phyloP scores from a whole-genome alignment of 2,329 filamentous ascomycete species.

The Metarhizium brunneum region DNA sequence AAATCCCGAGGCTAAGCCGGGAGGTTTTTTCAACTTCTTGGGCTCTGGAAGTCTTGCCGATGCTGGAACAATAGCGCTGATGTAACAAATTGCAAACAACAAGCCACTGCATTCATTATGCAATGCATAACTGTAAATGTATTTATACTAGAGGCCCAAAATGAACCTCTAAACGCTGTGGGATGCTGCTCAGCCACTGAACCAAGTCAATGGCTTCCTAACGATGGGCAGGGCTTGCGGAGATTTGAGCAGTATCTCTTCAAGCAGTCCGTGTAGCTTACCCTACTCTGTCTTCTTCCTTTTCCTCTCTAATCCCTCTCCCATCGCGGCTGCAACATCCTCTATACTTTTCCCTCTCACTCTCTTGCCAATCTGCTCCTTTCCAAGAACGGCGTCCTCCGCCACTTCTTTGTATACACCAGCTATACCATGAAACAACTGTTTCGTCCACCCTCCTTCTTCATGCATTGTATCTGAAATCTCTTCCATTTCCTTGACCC shows the following conservation, averaged over 20 bases:
- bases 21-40: constrained; percentile 3
- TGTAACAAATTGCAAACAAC: background rate
- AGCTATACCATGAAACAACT: constrained; percentile 51
- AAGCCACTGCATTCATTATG: background rate
- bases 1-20: background rate
- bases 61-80: constrained; percentile 6
- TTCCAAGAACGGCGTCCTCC: constrained; percentile 49
- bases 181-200: background rate
- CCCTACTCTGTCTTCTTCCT: constrained; percentile 24
- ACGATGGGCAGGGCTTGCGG: background rate
- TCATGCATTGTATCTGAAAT: constrained; percentile 57
- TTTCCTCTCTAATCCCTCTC: constrained; percentile 37
- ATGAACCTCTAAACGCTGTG: background rate
- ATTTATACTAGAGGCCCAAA: background rate
- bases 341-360: constrained; percentile 46
- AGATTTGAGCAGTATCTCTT: background rate
- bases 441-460: constrained; percentile 51
- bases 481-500: constrained; percentile 71
- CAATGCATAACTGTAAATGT: background rate
- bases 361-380: constrained; percentile 47
- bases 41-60: constrained; percentile 7
- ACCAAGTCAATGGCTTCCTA: background rate
- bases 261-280: background rate
- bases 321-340: constrained; percentile 43
- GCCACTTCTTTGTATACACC: constrained; percentile 53